A percentile compares a stretch with the other conserved stretches of the same genome.
Conservation (phyloP, 495 filamentous ascomycete genomes). For the Pyrenopolyporus hunteri region DNA sequence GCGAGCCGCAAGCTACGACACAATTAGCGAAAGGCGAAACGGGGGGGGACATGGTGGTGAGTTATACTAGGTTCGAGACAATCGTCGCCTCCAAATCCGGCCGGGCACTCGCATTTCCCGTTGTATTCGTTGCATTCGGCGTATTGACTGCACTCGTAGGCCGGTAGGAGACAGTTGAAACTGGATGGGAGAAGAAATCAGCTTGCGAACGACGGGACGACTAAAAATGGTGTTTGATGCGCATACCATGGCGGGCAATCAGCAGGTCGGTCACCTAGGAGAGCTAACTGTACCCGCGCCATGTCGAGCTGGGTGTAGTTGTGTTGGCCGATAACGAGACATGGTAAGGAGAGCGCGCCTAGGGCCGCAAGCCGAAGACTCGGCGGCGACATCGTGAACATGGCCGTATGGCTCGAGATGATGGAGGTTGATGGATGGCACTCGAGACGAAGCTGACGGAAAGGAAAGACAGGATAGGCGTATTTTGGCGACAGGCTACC, state of each 20-base stretch:
- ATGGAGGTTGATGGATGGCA: constrained; percentile 6
- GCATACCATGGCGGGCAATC: constrained; percentile 69
- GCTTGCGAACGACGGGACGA: constrained; percentile 2
- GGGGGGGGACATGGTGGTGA: background rate
- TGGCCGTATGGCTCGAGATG: constrained; percentile 10
- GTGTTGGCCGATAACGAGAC: constrained; percentile 47
- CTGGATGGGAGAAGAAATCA: constrained; percentile 49
- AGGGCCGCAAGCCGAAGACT: constrained; percentile 43
- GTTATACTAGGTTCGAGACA: constrained; percentile 75
- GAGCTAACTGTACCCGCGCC: constrained; percentile 56
- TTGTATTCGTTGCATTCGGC: constrained; percentile 82
- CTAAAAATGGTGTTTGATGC: background rate
- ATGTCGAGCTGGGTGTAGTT: constrained; percentile 57
- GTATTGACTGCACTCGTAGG: constrained; percentile 88
- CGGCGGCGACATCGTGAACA: constrained; percentile 47
- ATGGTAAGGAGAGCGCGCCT: constrained; percentile 51
- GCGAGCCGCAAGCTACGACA: constrained; percentile 76
- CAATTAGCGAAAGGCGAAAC: constrained; percentile 30
- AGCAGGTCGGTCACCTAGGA: constrained; percentile 60
- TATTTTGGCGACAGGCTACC: constrained; percentile 20
- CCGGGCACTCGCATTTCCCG: constrained; percentile 89
- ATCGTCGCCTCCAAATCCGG: constrained; percentile 91
- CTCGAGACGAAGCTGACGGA: constrained; percentile 4
- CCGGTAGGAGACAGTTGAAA: constrained; percentile 97
- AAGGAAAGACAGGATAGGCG: constrained; percentile 12